Percentiles rank a stretch among this genome's conserved stretches.
These are phyloP conservation scores for Candida koratica DNA, from an alignment of 805 yeast species.

Conservation along the genomic window DNA sequence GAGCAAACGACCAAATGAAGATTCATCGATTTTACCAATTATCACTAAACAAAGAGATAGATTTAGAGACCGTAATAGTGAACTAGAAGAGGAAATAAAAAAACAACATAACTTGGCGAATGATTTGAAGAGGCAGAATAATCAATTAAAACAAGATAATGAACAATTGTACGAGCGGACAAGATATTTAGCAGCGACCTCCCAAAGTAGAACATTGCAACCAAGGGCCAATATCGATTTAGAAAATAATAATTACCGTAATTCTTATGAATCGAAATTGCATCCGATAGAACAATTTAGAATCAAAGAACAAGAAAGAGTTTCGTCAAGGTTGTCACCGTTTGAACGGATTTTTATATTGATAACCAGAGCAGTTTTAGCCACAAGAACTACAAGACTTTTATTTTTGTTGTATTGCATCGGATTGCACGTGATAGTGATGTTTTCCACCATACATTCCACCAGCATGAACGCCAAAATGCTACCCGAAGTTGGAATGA, in stretches of 20 bases:
- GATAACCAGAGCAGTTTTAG: conserved; percentile 68
- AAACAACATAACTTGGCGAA: conserved; percentile 49
- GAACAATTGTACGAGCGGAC: conserved; percentile 75
- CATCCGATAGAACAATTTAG: conserved; percentile 85
- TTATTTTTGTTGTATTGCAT: conserved; percentile 69
- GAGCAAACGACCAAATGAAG: conserved; percentile 15
- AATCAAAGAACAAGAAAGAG: conserved; percentile 70
- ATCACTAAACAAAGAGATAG: conserved; percentile 94
- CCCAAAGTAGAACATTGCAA: conserved; percentile 16
- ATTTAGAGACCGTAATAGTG: conserved; percentile 76
- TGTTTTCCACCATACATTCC: conserved; percentile 57
- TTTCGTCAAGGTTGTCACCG: conserved; percentile 66
- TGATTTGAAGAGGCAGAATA: conserved; percentile 63
- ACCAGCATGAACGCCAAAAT: conserved; percentile 43
- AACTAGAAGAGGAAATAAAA: conserved; percentile 77
- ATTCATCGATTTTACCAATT: conserved; percentile 63
- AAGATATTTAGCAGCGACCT: conserved; percentile 56
- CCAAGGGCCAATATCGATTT: conserved; percentile 41
- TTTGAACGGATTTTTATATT: conserved; percentile 73
- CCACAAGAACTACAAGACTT: conserved; percentile 68
- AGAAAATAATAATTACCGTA: conserved; percentile 54
- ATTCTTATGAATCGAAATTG: conserved; percentile 67
- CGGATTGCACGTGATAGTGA: conserved; percentile 69
- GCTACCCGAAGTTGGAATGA: conserved; percentile 46
- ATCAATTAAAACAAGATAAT: conserved; percentile 66